Evolutionary conservation across 2,329 filamentous ascomycete species (phyloP).

Genomic region (Hypoxylon sp.): DNA sequence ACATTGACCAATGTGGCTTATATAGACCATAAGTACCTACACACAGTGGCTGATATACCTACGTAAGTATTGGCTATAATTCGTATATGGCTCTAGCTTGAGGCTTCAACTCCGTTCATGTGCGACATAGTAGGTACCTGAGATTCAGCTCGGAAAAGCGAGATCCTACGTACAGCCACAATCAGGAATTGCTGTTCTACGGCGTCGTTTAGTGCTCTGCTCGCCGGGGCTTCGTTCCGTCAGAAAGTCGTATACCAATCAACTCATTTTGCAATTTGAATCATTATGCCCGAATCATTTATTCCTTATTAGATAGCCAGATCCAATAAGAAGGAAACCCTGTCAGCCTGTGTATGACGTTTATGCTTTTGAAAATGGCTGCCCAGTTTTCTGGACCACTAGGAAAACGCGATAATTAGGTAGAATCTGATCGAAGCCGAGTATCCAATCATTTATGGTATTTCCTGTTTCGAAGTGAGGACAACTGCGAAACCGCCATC

Average conservation of each 20-base stretch:
- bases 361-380: conserved; percentile 4
- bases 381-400: conserved; percentile 5
- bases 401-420: conserved; percentile 17
- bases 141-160: conserved; percentile 21
- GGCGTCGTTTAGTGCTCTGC: conserved; percentile 10
- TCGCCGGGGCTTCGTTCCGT: conserved; percentile 21
- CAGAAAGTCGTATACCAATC: conserved; percentile 21
- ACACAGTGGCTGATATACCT: no score
- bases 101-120: conserved; percentile 10
- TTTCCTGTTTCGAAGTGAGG: conserved; percentile 21
- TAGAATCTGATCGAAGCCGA: conserved; percentile 28
- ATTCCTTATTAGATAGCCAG: conserved; percentile 10
- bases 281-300: conserved; percentile 24
- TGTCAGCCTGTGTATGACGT: conserved; percentile 16
- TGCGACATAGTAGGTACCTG: not conserved
- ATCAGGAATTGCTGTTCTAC: conserved; percentile 19
- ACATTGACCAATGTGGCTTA: not conserved
- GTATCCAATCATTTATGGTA: conserved; percentile 28
- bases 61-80: conserved; percentile 1
- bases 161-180: conserved; percentile 24
- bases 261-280: conserved; percentile 9
- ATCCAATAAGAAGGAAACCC: conserved; percentile 20
- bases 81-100: not conserved
- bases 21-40: not conserved
- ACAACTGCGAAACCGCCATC: conserved; percentile 26